Conservation (phyloP, 1,139 yeast species). For the Suhomyces choctaworum region DNA sequence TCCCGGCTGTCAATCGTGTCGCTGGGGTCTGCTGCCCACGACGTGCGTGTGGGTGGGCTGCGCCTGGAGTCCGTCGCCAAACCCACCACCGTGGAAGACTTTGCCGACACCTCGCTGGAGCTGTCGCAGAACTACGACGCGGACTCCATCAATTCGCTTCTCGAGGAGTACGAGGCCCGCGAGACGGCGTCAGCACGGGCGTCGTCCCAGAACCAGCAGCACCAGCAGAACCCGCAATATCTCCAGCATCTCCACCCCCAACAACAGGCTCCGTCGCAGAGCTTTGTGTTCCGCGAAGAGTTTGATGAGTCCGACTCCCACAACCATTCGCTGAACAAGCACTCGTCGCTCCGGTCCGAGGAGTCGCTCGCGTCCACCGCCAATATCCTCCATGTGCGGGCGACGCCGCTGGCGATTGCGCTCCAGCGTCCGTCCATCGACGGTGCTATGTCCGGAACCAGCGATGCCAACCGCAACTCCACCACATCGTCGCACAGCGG, state of each 20-base stretch:
- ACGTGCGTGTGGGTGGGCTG: background rate
- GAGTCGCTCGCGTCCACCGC: slow-evolving; percentile 12
- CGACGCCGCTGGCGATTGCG: background rate
- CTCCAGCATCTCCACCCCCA: background rate
- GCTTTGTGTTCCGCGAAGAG: slow-evolving; percentile 32
- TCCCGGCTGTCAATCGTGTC: slow-evolving; percentile 23
- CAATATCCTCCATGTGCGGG: slow-evolving; percentile 9
- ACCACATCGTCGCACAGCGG: slow-evolving; percentile 10
- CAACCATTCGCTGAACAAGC: background rate
- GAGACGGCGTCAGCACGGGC: too few relatives aligned
- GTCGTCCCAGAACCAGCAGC: too few relatives aligned
- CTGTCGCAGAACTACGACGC: slow-evolving; percentile 21
- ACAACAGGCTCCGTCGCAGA: slow-evolving; percentile 7
- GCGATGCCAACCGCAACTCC: slow-evolving; percentile 7
- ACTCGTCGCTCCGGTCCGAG: slow-evolving; percentile 7
- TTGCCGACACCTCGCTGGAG: slow-evolving; percentile 44
- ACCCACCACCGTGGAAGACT: slow-evolving; percentile 35
- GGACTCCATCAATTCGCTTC: slow-evolving; percentile 36
- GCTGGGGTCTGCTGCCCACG: slow-evolving; percentile 2
- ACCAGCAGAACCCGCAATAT: background rate
- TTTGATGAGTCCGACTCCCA: slow-evolving; percentile 26
- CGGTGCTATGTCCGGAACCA: slow-evolving; percentile 5
- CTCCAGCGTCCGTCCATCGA: slow-evolving; percentile 12
- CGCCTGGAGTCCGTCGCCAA: slow-evolving; percentile 10
- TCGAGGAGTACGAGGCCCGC: slow-evolving; percentile 31